Evolutionary conservation across 768 basidiomycete genomes (phyloP), one percentile per base, ranked within the genome.

Genomic region (Lentinula sp.): DNA sequence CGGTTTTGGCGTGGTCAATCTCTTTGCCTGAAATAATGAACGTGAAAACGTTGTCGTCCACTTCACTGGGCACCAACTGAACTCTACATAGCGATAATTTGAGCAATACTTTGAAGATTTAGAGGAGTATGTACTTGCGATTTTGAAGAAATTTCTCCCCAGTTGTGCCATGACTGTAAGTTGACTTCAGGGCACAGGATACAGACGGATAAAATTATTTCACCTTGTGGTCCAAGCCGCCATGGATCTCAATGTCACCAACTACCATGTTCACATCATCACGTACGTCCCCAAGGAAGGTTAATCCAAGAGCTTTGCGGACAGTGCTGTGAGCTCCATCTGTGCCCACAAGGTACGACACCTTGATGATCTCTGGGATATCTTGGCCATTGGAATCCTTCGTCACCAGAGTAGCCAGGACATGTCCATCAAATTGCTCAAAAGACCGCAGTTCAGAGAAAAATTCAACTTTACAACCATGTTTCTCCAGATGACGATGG

Each of bases 361-460:
- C 50, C 12, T 45, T 46, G 33, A 54, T 16, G 1, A n/a, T 42
- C 48, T 67, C 64, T 18, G 23, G 9, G 33, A 43, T 37, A 12
- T 52, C 55, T 16, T 57, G 13, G 1, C 35, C 53, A 12, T 60
- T 50, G 6, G 32, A 5, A 23, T 23, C 41, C 16, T 23, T 52
- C 18, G 60, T 57, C 42, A 63, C 50, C 18, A 73, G 6, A 18
- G 62, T 65, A 15, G 69, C 72, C 12, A 66, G 23, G 1, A 74
- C 64, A 15, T 63, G 65, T 32, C 67, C 67, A 2, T 62, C 68
- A 18, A 64, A 51, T 46, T 74, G 68, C 51, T 70, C 68, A 23
- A 76, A 71, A 1, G 69, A 68, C 18, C 49, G 28, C 6, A 77
- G 68, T 48, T 70, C 73, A 2, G 70, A 69, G 13, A 63, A 66